Evolutionary conservation across 1,284 basidiomycete genomes (phyloP).

Genomic region (Puccinia polysora): DNA sequence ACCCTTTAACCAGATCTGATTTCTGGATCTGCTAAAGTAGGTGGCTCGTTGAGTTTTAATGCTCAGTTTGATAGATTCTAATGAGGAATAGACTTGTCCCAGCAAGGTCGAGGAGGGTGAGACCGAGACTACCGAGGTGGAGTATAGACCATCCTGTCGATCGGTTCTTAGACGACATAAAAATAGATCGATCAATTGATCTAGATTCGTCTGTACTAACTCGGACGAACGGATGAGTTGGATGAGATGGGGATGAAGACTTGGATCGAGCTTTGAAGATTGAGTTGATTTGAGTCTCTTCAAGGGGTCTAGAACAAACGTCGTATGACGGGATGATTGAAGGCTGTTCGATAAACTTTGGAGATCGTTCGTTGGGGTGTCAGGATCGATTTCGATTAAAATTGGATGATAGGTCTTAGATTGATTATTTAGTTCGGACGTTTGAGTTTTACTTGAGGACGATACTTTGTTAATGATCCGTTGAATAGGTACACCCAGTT

Average conservation of each 20-base stretch:
- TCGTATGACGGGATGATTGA: neutral
- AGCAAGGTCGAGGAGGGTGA: slow-evolving; percentile 65
- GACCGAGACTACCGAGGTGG: slow-evolving; percentile 73
- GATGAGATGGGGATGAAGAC: neutral
- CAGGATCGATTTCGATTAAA: no score
- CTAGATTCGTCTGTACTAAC: neutral
- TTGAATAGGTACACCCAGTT: neutral
- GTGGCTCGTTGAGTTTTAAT: slow-evolving; percentile 84
- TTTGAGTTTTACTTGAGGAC: neutral
- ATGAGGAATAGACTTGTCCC: slow-evolving; percentile 95
- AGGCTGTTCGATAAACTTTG: neutral
- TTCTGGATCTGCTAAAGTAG: slow-evolving; percentile 86
- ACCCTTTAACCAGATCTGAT: slow-evolving; percentile 95
- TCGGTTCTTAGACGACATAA: slow-evolving; percentile 77
- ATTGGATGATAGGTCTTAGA: no score
- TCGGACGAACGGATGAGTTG: slow-evolving; percentile 4
- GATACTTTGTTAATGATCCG: slow-evolving; percentile 9
- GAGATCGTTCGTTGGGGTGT: neutral
- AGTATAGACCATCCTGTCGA: slow-evolving; percentile 83
- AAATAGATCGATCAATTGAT: slow-evolving; percentile 57
- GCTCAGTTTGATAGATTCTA: slow-evolving; percentile 76
- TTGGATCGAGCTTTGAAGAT: neutral
- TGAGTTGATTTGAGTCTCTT: neutral
- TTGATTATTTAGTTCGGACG: no score
- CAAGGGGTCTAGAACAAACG: slow-evolving; percentile 17